These are phyloP conservation scores for Hypericum androsaemum DNA, from an alignment of 345 rosid species.

Conservation along the genomic window DNA sequence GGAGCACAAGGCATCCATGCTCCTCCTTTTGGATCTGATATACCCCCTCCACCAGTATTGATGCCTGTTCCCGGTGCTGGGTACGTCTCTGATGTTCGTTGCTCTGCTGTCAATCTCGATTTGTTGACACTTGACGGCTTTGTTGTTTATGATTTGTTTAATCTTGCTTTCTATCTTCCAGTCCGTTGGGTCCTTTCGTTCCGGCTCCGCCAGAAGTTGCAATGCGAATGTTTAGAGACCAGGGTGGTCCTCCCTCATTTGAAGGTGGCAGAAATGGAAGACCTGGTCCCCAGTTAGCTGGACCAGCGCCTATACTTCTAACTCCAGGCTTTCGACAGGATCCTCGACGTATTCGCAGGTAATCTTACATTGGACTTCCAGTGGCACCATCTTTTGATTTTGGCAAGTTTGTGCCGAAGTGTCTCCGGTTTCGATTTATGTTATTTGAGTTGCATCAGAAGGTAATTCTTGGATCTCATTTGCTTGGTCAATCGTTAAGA, in stretches of 20 bases:
- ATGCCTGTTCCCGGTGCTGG: conserved; percentile 1
- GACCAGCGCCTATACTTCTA: background rate
- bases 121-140: background rate
- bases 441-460: too few relatives aligned
- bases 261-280: background rate
- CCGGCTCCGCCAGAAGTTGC: background rate
- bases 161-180: too few relatives aligned
- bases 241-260: background rate
- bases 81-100: background rate
- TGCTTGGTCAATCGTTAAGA: too few relatives aligned
- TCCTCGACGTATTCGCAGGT: background rate
- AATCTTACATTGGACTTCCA: background rate
- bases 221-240: background rate
- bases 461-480: too few relatives aligned
- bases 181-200: background rate
- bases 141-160: background rate
- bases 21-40: background rate
- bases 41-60: background rate
- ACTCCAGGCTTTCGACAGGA: background rate
- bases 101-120: too few relatives aligned
- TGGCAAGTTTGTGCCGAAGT: too few relatives aligned
- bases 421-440: too few relatives aligned
- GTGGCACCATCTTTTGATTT: too few relatives aligned
- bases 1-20: background rate
- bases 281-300: background rate